Conservation (phyloP, 2,329 filamentous ascomycete genomes). For the Exophiala sideris region DNA sequence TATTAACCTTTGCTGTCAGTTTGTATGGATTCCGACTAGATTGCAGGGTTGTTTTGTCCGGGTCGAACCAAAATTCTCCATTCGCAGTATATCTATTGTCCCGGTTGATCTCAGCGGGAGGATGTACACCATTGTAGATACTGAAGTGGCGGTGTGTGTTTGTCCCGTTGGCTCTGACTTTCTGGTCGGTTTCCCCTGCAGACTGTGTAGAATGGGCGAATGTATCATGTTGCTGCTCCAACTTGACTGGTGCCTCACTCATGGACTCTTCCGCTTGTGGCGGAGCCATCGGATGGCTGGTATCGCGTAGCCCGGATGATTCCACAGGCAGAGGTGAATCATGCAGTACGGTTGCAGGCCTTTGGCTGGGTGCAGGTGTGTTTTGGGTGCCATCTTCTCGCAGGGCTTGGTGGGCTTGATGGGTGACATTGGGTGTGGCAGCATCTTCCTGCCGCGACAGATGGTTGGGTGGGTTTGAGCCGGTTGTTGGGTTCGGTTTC, state of each 20-base stretch:
- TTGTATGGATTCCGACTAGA: not conserved
- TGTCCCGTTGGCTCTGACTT: not conserved
- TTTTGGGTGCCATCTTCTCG: not conserved
- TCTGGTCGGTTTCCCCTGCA: conserved; percentile 8
- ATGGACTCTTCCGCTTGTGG: not conserved
- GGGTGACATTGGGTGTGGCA: not conserved
- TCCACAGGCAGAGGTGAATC: no score
- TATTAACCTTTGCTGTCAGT: conserved; percentile 2
- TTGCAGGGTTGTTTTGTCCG: conserved; percentile 1
- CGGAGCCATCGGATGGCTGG: no score
- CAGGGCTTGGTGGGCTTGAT: not conserved
- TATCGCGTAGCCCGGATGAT: no score
- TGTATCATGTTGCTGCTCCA: not conserved
- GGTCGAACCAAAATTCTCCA: conserved; percentile 25
- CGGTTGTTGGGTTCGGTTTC: conserved; percentile 5
- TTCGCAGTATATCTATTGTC: conserved; percentile 52
- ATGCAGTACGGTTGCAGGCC: no score
- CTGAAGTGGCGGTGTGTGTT: conserved; percentile 26
- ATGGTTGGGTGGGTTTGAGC: not conserved
- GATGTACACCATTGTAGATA: conserved; percentile 12
- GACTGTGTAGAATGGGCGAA: conserved; percentile 1
- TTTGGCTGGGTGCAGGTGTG: not conserved
- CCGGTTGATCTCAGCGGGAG: conserved; percentile 23
- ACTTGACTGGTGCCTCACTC: not conserved
- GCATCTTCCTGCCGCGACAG: conserved; percentile 2